Evolutionary conservation across 495 filamentous ascomycete species (phyloP).

Genomic region (Aspergillus leporis): DNA sequence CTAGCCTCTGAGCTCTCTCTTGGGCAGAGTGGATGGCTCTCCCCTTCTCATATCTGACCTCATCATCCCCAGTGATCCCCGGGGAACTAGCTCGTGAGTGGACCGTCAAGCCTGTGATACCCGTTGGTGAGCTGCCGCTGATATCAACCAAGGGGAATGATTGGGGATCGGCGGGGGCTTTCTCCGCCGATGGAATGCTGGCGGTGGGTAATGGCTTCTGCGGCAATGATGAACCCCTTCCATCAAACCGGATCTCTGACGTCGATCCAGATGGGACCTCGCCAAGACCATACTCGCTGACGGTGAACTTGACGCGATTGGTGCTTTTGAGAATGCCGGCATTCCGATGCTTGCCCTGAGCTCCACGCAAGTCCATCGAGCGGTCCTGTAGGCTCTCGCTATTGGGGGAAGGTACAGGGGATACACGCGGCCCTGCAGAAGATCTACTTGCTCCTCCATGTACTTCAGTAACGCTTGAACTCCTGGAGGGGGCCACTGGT

Average conservation of each 20-base stretch:
- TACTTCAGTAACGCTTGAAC: conserved; percentile 33
- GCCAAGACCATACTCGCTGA: conserved; percentile 25
- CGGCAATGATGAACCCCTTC: conserved; percentile 34
- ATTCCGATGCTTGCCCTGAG: conserved; percentile 42
- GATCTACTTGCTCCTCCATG: conserved; percentile 25
- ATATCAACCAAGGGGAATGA: conserved; percentile 30
- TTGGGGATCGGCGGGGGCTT: conserved; percentile 25
- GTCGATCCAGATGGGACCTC: conserved; percentile 24
- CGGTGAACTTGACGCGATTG: conserved; percentile 41
- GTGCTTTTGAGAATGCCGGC: conserved; percentile 41
- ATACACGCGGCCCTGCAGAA: conserved; percentile 29
- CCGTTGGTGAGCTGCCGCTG: conserved; percentile 32
- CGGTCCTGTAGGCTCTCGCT: conserved; percentile 24
- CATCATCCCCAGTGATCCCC: conserved; percentile 29
- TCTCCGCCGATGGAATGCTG: conserved; percentile 44
- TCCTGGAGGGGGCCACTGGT: conserved; percentile 32
- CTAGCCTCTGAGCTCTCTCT: conserved; percentile 34
- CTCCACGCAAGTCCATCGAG: conserved; percentile 22
- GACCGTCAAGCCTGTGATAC: conserved; percentile 35
- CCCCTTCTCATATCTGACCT: conserved; percentile 42
- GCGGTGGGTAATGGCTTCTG: conserved; percentile 40
- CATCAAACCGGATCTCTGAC: conserved; percentile 32
- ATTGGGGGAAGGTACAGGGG: conserved; percentile 25
- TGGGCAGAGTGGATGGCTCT: conserved; percentile 37
- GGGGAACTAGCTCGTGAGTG: conserved; percentile 30